Percentiles rank a stretch among this genome's conserved stretches.
Evolutionary conservation across 805 yeast genomes (phyloP).

Genomic region (Metschnikowia orientalis): DNA sequence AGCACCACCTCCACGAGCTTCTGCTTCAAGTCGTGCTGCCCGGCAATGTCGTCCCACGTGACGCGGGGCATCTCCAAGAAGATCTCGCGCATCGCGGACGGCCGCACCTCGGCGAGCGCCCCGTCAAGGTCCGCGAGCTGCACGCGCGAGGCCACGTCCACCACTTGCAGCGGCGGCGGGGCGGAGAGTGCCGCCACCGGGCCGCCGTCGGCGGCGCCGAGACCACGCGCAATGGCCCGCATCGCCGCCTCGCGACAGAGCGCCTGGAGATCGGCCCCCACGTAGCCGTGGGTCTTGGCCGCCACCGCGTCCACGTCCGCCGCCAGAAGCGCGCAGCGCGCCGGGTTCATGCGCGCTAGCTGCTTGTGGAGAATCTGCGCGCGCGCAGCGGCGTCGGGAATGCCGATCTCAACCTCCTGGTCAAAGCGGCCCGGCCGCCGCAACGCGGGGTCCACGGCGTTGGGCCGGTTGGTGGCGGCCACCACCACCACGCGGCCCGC

Average conservation of each 20-base stretch:
- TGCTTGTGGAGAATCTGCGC: constrained; percentile 65
- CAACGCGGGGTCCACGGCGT: constrained; percentile 63
- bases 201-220: constrained; percentile 18
- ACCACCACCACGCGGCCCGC: constrained; percentile 62
- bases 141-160: constrained; percentile 42
- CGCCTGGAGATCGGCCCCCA: constrained; percentile 92
- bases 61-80: constrained; percentile 92
- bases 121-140: constrained; percentile 54
- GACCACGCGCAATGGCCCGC: constrained; percentile 67
- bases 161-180: constrained; percentile 2
- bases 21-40: constrained; percentile 77
- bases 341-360: constrained; percentile 46
- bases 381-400: constrained; percentile 84
- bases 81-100: constrained; percentile 96
- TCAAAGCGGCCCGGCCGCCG: constrained; percentile 88
- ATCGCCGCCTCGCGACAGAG: constrained; percentile 84
- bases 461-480: constrained; percentile 73
- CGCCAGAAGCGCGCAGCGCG: constrained; percentile 44
- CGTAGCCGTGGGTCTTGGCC: constrained; percentile 88
- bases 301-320: constrained; percentile 64
- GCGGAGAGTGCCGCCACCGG: constrained; percentile 1
- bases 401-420: constrained; percentile 84
- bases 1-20: constrained; percentile 88
- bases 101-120: constrained; percentile 78
- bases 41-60: constrained; percentile 92